Evolutionary conservation across 1,284 basidiomycete species (phyloP).

Genomic region (Microbotryum silenes-acaulis): DNA sequence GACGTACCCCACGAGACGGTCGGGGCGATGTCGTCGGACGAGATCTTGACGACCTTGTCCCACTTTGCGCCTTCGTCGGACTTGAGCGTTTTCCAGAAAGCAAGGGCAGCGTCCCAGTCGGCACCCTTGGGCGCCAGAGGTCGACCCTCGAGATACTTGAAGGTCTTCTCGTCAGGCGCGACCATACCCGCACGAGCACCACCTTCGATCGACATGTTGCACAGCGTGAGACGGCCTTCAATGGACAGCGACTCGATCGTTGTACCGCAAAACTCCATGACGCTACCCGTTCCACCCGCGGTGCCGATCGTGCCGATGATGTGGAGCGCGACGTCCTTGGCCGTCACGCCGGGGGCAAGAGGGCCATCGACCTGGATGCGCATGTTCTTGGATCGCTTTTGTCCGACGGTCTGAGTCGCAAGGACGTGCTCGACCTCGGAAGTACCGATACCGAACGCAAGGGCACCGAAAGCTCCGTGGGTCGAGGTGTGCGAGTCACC

Average conservation of each 20-base stretch:
- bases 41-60: conserved; percentile 77
- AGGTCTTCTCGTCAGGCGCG: conserved; percentile 86
- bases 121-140: conserved; percentile 77
- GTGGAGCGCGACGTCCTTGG: conserved; percentile 90
- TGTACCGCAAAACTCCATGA: conserved; percentile 88
- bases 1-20: conserved; percentile 96
- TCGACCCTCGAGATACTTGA: conserved; percentile 74
- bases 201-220: conserved; percentile 97
- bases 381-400: conserved; percentile 94
- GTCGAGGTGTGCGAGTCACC: conserved; percentile 86
- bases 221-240: conserved; percentile 89
- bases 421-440: conserved; percentile 96
- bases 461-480: conserved; percentile 90
- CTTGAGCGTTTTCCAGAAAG: conserved; percentile 79
- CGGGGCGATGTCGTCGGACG: conserved; percentile 81
- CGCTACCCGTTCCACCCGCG: conserved; percentile 83
- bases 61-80: conserved; percentile 84
- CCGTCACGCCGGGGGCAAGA: conserved; percentile 77
- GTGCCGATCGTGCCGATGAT: conserved; percentile 92
- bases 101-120: conserved; percentile 79
- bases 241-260: conserved; percentile 86
- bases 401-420: conserved; percentile 86
- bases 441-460: conserved; percentile 93
- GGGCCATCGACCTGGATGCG: conserved; percentile 82
- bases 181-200: conserved; percentile 87